phyloP scores from a whole-genome alignment of 345 rosid genomes.

The Eucalyptus marginata region DNA sequence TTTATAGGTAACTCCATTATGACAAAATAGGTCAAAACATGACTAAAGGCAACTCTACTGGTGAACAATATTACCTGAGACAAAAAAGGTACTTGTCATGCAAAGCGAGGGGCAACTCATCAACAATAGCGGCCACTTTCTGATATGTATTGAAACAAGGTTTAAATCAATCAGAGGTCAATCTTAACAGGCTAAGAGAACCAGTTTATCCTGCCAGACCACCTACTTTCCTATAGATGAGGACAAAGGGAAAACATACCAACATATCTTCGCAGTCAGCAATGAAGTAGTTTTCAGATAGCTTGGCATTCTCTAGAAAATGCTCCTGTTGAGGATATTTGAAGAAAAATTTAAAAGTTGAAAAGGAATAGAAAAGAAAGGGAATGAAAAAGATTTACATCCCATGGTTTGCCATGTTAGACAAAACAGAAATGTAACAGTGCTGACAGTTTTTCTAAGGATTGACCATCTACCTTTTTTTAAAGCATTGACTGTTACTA shows the following conservation, averaged over 20 bases:
- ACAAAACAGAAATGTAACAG: neutral
- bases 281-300: conserved; percentile 78
- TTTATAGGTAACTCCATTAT: neutral
- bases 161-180: neutral
- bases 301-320: conserved; percentile 70
- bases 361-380: neutral
- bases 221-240: neutral
- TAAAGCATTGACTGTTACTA: neutral
- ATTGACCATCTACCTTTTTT: neutral
- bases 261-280: conserved; percentile 63
- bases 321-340: conserved; percentile 44
- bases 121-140: conserved; percentile 69
- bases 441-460: neutral
- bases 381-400: neutral
- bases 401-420: neutral
- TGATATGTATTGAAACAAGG: conserved; percentile 8
- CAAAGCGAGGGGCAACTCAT: conserved; percentile 66
- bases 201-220: neutral
- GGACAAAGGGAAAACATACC: conserved; percentile 22
- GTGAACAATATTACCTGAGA: conserved; percentile 42
- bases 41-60: neutral
- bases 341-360: neutral
- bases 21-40: neutral
- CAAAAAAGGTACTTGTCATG: conserved; percentile 78
- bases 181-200: neutral